A percentile compares a stretch with the other conserved stretches of the same genome.
phyloP scores from a whole-genome alignment of 2,329 filamentous ascomycete species.

The Aspergillus arachidicola region DNA sequence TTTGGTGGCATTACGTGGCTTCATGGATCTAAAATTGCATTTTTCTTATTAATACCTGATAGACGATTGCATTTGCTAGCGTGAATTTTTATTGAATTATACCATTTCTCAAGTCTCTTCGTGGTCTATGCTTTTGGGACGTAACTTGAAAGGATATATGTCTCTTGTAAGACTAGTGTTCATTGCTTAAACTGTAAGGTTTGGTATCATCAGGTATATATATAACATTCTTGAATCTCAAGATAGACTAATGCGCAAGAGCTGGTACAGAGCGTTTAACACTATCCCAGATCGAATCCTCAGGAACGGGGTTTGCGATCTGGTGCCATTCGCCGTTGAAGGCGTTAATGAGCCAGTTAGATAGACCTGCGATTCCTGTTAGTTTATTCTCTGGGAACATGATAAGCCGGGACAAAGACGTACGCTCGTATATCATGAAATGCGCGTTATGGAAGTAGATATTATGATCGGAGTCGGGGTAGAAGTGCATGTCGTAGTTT shows the following conservation, averaged over 20 bases:
- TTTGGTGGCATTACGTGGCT: neutral
- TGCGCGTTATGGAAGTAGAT: slow-evolving; percentile 96
- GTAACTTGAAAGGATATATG: neutral
- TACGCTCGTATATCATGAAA: slow-evolving; percentile 87
- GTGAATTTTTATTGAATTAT: neutral
- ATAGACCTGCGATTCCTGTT: slow-evolving; percentile 35
- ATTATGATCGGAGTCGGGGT: slow-evolving; percentile 92
- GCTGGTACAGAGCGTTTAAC: slow-evolving; percentile 22
- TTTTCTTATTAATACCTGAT: neutral
- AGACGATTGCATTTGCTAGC: neutral
- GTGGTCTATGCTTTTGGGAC: neutral
- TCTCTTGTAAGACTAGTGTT: neutral
- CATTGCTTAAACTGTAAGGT: neutral
- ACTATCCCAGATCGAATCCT: slow-evolving; percentile 31
- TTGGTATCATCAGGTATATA: neutral
- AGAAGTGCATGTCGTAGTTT: slow-evolving; percentile 96
- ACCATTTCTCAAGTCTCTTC: neutral
- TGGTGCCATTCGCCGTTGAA: slow-evolving; percentile 94
- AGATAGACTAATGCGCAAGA: slow-evolving; percentile 8
- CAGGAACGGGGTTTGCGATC: slow-evolving; percentile 56
- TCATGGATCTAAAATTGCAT: slow-evolving; percentile 1
- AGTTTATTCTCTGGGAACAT: neutral
- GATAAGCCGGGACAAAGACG: slow-evolving; percentile 38
- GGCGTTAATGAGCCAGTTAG: slow-evolving; percentile 91
- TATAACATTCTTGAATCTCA: neutral